These are phyloP conservation scores for Chlamydomonas schloesseri DNA, from an alignment of 139 green algal genomes.

Conservation along the genomic window DNA sequence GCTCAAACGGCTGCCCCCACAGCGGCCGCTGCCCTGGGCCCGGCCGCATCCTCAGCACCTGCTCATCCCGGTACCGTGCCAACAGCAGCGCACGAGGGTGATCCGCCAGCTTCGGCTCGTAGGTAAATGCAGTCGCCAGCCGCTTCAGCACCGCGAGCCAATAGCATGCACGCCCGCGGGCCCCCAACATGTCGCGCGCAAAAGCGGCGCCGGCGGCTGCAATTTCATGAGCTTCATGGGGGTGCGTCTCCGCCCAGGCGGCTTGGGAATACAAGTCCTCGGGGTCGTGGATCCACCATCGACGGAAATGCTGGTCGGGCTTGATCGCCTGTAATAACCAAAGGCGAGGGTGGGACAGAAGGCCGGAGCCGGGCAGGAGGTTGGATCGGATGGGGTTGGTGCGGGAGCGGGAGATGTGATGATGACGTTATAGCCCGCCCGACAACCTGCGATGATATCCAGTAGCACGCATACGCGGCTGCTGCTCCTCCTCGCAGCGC, in stretches of 20 bases:
- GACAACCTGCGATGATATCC: no score
- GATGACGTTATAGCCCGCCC: not conserved
- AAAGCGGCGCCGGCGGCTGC: not conserved
- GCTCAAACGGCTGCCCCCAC: constrained; percentile 17
- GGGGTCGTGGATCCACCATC: not conserved
- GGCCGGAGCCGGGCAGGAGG: not conserved
- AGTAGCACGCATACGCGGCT: no score
- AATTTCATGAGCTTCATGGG: not conserved
- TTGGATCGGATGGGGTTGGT: not conserved
- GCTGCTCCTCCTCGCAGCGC: no score
- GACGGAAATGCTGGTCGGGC: constrained; percentile 14
- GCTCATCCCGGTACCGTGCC: not conserved
- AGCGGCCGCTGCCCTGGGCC: not conserved
- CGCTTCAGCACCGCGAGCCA: constrained; percentile 15
- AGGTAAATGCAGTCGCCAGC: not conserved
- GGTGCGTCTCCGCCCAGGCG: not conserved
- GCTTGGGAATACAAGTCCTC: not conserved
- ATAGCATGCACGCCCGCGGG: not conserved
- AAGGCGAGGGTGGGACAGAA: no score
- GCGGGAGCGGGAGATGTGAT: not conserved
- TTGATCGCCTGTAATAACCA: constrained; percentile 17
- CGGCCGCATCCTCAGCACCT: not conserved
- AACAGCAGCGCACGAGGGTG: not conserved
- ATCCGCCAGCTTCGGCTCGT: not conserved
- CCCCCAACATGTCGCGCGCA: not conserved